A percentile compares a stretch with the other conserved stretches of the same genome.
Evolutionary conservation across 345 rosid genomes (phyloP).

Genomic region (Odontarrhena argentea): DNA sequence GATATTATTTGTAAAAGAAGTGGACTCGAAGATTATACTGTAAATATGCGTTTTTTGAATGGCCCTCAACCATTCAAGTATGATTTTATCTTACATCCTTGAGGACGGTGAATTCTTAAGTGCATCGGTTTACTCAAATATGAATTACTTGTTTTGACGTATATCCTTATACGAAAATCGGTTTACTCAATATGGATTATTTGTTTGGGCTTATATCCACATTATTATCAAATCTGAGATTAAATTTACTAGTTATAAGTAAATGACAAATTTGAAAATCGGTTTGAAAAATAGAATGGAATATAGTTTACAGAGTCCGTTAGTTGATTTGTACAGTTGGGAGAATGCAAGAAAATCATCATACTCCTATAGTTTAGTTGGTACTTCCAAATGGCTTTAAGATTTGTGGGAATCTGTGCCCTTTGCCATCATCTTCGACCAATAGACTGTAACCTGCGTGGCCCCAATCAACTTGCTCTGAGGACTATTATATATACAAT

Average conservation of each 20-base stretch:
- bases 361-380: background rate
- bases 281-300: background rate
- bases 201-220: too few relatives aligned
- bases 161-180: too few relatives aligned
- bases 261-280: background rate
- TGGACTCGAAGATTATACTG: too few relatives aligned
- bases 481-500: background rate
- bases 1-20: too few relatives aligned
- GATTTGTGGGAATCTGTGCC: constrained; percentile 28
- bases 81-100: too few relatives aligned
- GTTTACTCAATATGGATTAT: too few relatives aligned
- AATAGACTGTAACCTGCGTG: constrained; percentile 30
- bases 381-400: constrained; percentile 24
- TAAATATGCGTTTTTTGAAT: too few relatives aligned
- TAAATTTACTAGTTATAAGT: background rate
- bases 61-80: too few relatives aligned
- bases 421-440: constrained; percentile 19
- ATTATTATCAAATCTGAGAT: background rate
- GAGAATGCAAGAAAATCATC: background rate
- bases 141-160: too few relatives aligned
- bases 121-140: too few relatives aligned
- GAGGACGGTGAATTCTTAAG: too few relatives aligned
- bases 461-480: constrained; percentile 35
- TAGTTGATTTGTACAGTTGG: background rate
- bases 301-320: background rate